A percentile compares a stretch with the other conserved stretches of the same genome.
Evolutionary conservation across 2,329 filamentous ascomycete species (phyloP).

Genomic region (Trichophyton simii): DNA sequence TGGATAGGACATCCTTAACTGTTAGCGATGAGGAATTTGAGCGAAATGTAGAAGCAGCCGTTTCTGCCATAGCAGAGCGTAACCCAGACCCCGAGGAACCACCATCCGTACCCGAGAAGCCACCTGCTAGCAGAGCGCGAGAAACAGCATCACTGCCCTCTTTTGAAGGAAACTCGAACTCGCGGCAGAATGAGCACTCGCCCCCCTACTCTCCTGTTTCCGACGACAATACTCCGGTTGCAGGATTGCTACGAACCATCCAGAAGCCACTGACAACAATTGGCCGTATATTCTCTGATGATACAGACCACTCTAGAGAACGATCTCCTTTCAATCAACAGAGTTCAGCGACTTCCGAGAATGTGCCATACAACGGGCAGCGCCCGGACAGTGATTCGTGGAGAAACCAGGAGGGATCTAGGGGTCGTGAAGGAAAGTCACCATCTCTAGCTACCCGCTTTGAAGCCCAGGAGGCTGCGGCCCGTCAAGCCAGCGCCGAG

Average conservation of each 20-base stretch:
- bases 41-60: conserved; percentile 86
- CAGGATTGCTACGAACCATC: conserved; percentile 76
- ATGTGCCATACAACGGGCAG: conserved; percentile 8
- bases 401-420: conserved; percentile 17
- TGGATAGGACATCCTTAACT: conserved; percentile 86
- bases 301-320: conserved; percentile 31
- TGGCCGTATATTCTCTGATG: conserved; percentile 84
- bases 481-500: conserved; percentile 80
- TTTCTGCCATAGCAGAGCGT: conserved; percentile 87
- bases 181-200: conserved; percentile 23
- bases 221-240: conserved; percentile 70
- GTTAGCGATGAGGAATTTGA: conserved; percentile 95
- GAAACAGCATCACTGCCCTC: conserved; percentile 50
- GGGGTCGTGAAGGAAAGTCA: conserved; percentile 16
- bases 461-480: conserved; percentile 75
- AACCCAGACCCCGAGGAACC: conserved; percentile 49
- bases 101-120: conserved; percentile 34
- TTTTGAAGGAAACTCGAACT: conserved; percentile 46
- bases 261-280: conserved; percentile 84
- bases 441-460: conserved; percentile 27
- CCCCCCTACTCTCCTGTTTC: conserved; percentile 32
- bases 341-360: background rate
- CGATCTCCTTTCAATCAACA: conserved; percentile 29
- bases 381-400: conserved; percentile 10
- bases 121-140: conserved; percentile 34